Evolutionary conservation across 148 eudicot genomes (phyloP), one percentile per base, ranked within the genome.

Genomic region (Spergularia bocconei): DNA sequence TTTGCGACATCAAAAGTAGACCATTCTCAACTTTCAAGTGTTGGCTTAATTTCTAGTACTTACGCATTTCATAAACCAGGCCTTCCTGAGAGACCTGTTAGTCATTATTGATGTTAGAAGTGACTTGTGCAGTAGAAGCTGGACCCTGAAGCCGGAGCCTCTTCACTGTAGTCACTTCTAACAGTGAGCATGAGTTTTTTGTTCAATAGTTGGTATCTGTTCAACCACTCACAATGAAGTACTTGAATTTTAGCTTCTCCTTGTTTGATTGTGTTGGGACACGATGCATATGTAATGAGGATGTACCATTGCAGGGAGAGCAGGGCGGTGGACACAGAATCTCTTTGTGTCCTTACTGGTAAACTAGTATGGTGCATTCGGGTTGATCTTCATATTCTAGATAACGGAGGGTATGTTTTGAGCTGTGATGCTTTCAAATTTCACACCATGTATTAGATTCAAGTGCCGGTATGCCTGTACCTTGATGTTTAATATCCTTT

Each of bases 311-410:
- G 85, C 88, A 95, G 98, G 89, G 97, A 89, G 84, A 95, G 98
- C 85, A 87, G 89, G 85, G 97, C 98, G 9, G 89, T 95, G 56
- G 98, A 95, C 85, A 92, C 88, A 52, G 98, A 92, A 84, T 95
- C 98, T 72, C 93, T 95, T 67, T 95, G 98, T 84, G 91, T 95
- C 62, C 79, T 89, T 73, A 79, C 97, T 33, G 96, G 98, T 72
- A 92, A 95, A 74, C 83, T 80, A 77, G 97, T 87, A 50, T 95
- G 98, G 98, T 87, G 97, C 20, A 80, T 95, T 67, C 91, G 97
- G 41, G 75, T 95, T 56, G 96, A 95, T 89, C 85, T 95, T 76
- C 98, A 90, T 76, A 86, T 95, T 82, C 77, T 95, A 74, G 97
- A 95, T 80, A 95, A 95, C 81, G 90, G 96, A 56, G 97, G 98